Evolutionary conservation across 768 basidiomycete genomes (phyloP).

Genomic region (Kwoniella europaea): DNA sequence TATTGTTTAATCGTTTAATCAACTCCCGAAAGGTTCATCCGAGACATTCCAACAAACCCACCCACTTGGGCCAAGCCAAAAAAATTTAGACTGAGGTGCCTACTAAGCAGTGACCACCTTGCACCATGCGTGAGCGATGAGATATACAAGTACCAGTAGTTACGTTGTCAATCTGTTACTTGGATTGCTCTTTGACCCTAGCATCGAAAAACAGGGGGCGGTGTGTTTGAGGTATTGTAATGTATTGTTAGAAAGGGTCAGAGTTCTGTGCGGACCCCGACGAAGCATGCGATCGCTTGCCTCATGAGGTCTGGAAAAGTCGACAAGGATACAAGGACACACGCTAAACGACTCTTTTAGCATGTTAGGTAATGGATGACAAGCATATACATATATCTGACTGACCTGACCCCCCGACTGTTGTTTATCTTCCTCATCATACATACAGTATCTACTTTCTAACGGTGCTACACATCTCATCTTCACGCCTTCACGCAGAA

Average conservation of each 20-base stretch:
- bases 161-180: background rate
- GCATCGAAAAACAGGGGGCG: background rate
- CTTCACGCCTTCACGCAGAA: background rate
- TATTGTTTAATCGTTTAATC: background rate
- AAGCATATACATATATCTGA: background rate
- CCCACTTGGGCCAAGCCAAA: background rate
- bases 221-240: background rate
- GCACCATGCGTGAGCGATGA: background rate
- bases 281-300: too few relatives aligned
- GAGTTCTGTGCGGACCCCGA: constrained; percentile 4
- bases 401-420: background rate
- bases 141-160: too few relatives aligned
- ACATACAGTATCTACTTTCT: background rate
- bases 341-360: background rate
- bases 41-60: background rate
- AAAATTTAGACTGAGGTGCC: background rate
- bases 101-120: background rate
- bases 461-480: background rate
- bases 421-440: background rate
- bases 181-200: background rate
- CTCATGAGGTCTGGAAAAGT: background rate
- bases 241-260: background rate
- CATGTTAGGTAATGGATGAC: background rate
- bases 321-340: background rate
- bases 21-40: constrained; percentile 6